Evolutionary conservation across 768 basidiomycete genomes (phyloP).

Genomic region (Suillus bovinus): DNA sequence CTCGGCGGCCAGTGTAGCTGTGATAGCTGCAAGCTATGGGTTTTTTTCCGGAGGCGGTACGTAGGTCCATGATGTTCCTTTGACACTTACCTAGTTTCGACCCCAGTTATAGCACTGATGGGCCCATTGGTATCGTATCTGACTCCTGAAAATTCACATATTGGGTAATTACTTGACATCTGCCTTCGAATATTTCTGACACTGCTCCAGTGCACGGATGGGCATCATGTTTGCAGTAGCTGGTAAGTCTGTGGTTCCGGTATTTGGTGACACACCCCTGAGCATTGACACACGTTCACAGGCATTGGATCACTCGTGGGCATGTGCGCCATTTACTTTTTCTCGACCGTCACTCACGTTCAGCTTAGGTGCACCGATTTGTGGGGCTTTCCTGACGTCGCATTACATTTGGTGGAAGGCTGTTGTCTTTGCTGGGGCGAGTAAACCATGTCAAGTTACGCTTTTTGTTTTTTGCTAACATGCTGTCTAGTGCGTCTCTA

Average conservation of each 20-base stretch:
- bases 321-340: constrained; percentile 7
- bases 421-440: constrained; percentile 49
- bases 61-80: neutral
- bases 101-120: constrained; percentile 38
- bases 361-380: constrained; percentile 51
- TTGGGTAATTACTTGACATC: constrained; percentile 39
- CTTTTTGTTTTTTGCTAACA: neutral
- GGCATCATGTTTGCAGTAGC: constrained; percentile 51
- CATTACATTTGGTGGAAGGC: constrained; percentile 60
- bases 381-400: constrained; percentile 52
- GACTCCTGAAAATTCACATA: constrained; percentile 47
- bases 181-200: constrained; percentile 2
- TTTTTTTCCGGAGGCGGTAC: constrained; percentile 48
- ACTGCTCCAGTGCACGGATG: constrained; percentile 32
- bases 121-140: constrained; percentile 47
- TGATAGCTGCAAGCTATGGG: constrained; percentile 45
- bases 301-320: constrained; percentile 27
- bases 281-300: constrained; percentile 5
- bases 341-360: constrained; percentile 21
- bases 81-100: neutral
- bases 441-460: neutral
- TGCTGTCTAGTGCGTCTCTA: neutral
- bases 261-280: constrained; percentile 2
- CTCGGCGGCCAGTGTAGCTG: constrained; percentile 36
- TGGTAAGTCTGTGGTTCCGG: constrained; percentile 25